Evolutionary conservation across 345 rosid species (phyloP), one percentile per base, ranked within the genome.

Genomic region (Murraya paniculata): DNA sequence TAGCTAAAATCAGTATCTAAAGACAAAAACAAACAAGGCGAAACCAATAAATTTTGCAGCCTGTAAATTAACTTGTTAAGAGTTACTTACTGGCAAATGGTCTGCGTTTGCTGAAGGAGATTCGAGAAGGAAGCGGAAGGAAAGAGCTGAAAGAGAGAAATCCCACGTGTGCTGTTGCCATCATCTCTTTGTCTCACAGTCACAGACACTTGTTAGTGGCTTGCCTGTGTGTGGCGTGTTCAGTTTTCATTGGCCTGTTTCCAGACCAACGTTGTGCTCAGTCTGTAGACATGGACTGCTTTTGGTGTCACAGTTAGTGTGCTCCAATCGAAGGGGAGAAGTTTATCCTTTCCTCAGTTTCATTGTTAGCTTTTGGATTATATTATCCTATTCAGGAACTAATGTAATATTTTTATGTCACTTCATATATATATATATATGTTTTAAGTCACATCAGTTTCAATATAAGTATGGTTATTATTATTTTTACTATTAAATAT

Each of bases 31-130:
- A 31, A 58, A 71, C 73, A 11, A 67, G 68, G 66, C 21, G 13
- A 53, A n/a, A 66, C 2, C 41, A 72, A 62, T 16, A 67, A 59
- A 36, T 22, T 75, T 74, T 18, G 13, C 2, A 19, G 36, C 27
- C 2, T 13, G 21, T 14, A n/a, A 27, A 18, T 21, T 2, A 45
- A 45, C 50, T 35, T 59, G 7, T 73, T 59, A 1, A 19, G 8
- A 45, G 67, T 28, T 28, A 77, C 88, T 89, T 87, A 94, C 98
- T 81, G 38, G 90, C 30, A 70, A 82, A 66, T 38, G 57, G 50
- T 79, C 85, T 85, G 80, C 85, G 87, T 74, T 81, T 85, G 36
- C 84, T 24, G 86, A 64, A 83, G 71, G 83, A 71, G 77, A 69
- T 38, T 30, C 76, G 85, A 61, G 85, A 80, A 68, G 83, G 81